phyloP scores from a whole-genome alignment of 2,329 filamentous ascomycete genomes.

The Chaetomium olivaceum region DNA sequence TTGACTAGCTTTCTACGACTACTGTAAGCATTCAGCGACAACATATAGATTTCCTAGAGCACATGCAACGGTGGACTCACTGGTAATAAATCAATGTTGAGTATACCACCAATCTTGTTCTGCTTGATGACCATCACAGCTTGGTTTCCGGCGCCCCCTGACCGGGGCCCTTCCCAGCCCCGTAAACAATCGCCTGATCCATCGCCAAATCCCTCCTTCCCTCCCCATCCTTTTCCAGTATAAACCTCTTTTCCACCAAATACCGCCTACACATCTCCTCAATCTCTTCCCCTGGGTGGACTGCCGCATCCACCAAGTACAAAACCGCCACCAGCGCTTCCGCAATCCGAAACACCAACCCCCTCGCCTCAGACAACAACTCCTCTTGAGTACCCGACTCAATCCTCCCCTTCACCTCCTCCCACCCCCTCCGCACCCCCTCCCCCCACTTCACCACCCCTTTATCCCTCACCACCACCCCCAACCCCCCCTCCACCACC shows the following conservation, averaged over 20 bases:
- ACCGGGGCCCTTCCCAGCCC: slow-evolving; percentile 12
- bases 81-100: neutral
- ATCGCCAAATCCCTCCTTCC: slow-evolving; percentile 23
- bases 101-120: neutral
- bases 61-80: slow-evolving; percentile 9
- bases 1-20: neutral
- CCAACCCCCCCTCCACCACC: slow-evolving; percentile 39
- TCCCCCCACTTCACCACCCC: slow-evolving; percentile 37
- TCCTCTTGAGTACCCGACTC: slow-evolving; percentile 39
- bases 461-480: slow-evolving; percentile 30
- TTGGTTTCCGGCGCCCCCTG: slow-evolving; percentile 5
- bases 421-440: slow-evolving; percentile 43
- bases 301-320: slow-evolving; percentile 44
- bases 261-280: slow-evolving; percentile 46
- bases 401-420: slow-evolving; percentile 41
- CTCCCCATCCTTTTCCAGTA: neutral
- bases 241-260: slow-evolving; percentile 37
- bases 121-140: neutral
- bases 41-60: slow-evolving; percentile 18
- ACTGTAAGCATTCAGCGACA: slow-evolving; percentile 6
- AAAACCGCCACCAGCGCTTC: slow-evolving; percentile 48
- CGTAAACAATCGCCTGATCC: slow-evolving; percentile 35
- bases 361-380: slow-evolving; percentile 50
- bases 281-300: slow-evolving; percentile 41
- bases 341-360: slow-evolving; percentile 46